phyloP scores from a whole-genome alignment of 2,329 filamentous ascomycete species.

The Pseudopithomyces chartarum region DNA sequence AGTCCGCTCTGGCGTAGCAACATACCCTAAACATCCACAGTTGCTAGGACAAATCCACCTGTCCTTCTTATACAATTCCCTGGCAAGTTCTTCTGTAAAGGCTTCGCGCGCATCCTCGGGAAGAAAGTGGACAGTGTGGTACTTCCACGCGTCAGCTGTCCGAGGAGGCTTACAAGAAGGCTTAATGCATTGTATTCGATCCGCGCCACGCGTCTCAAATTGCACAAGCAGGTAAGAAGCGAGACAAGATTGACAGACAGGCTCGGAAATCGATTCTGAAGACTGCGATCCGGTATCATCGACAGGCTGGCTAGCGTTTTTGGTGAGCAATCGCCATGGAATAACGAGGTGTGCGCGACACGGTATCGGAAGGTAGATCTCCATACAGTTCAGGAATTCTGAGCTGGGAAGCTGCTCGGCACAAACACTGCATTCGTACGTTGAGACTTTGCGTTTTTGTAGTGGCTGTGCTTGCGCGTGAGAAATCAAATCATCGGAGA shows the following conservation, averaged over 20 bases:
- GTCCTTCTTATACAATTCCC: background rate
- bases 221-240: background rate
- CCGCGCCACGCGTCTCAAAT: background rate
- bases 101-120: background rate
- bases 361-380: background rate
- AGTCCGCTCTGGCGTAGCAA: background rate
- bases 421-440: constrained; percentile 1
- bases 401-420: background rate
- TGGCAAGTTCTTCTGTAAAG: background rate
- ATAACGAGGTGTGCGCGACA: background rate
- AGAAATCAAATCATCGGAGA: background rate
- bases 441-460: background rate
- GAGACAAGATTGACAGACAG: background rate
- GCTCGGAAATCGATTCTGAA: background rate
- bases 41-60: background rate
- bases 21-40: background rate
- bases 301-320: background rate
- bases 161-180: background rate
- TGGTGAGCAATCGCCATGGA: background rate
- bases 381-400: background rate
- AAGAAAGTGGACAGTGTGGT: background rate
- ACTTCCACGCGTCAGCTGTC: background rate
- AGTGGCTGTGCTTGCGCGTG: background rate
- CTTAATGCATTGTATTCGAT: background rate
- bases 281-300: background rate